Evolutionary conservation across 192 early-diverging fungal genomes (phyloP), one percentile per base, ranked within the genome.

Genomic region (Entomortierella lignicola): DNA sequence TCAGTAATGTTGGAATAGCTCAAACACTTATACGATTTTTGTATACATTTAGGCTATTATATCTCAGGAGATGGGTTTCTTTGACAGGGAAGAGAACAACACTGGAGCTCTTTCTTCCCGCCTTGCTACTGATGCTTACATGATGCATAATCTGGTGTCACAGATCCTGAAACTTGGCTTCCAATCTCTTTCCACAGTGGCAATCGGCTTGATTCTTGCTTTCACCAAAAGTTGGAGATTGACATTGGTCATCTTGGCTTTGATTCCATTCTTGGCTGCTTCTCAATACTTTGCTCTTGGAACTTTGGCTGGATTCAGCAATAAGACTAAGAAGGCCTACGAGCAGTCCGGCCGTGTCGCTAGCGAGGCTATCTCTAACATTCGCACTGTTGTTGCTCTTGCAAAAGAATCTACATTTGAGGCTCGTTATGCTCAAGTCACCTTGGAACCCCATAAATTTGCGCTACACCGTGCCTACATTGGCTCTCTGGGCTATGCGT

Each of bases 1-100:
- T 25, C 11, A 27, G 13, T 7, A 54, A 13, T 29, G 7, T 54
- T 21, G 2, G n/a, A 18, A 54, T 54, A 6, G 5, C 26, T 54
- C 52, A 4, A 7, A 37, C 31, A 15, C 31, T 4, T 55, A 23
- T 53, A 56, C 10, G 29, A 47, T 23, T 23, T 20, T 1, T 43
- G 1, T 4, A 50, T 25, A 15, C 0, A 39, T 39, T 6, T 55
- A 77, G 58, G 83, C 91, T 21, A 91, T 98, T 59, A 66, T 97
- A 56, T 83, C 87, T n/a, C 96, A 98, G 79, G 93, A 97, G 30
- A 93, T 96, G 65, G 92, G 82, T 4, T 98, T 90, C 84, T 98
- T 96, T 80, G 96, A 98, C 79, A 52, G 74, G 15, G 86, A 88
- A 61, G 83, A 85, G 63, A 93, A 93, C 71, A 83, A 88, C 63